These are phyloP conservation scores for Lentinula novae-zelandiae DNA, from an alignment of 1,284 basidiomycete genomes.

Conservation along the genomic window DNA sequence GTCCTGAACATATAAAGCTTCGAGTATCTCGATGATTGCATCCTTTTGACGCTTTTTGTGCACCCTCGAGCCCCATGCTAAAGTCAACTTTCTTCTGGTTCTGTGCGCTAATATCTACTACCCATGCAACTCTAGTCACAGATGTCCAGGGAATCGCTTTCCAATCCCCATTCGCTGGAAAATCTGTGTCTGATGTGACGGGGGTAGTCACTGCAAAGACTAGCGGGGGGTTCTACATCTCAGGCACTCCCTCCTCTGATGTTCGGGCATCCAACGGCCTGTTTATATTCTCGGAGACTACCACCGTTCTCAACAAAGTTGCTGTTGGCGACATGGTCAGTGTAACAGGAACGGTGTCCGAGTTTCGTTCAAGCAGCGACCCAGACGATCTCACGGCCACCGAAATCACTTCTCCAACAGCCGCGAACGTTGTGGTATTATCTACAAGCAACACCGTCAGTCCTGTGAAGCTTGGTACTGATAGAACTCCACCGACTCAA, in stretches of 20 bases:
- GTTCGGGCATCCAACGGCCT: conserved; percentile 50
- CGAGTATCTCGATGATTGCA: neutral
- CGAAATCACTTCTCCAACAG: conserved; percentile 44
- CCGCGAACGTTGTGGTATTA: conserved; percentile 40
- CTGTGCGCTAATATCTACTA: conserved; percentile 23
- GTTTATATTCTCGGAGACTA: conserved; percentile 43
- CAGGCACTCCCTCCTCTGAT: conserved; percentile 42
- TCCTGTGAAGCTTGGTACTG: conserved; percentile 50
- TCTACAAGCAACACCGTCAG: conserved; percentile 44
- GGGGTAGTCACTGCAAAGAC: conserved; percentile 58
- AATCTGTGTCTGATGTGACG: conserved; percentile 44
- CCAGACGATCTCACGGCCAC: conserved; percentile 49
- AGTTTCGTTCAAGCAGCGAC: conserved; percentile 41
- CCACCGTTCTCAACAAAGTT: conserved; percentile 34
- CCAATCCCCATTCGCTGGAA: conserved; percentile 44
- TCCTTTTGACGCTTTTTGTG: neutral
- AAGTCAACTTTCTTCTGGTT: conserved; percentile 21
- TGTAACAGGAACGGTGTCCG: conserved; percentile 42
- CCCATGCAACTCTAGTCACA: conserved; percentile 34
- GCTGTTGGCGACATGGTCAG: conserved; percentile 48
- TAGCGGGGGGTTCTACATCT: conserved; percentile 50
- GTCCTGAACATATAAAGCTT: neutral
- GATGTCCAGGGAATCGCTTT: conserved; percentile 54
- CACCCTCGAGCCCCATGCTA: neutral
- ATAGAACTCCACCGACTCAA: conserved; percentile 51